Evolutionary conservation across 129 eudicot genomes (phyloP).

Genomic region (Apium graveolens): DNA sequence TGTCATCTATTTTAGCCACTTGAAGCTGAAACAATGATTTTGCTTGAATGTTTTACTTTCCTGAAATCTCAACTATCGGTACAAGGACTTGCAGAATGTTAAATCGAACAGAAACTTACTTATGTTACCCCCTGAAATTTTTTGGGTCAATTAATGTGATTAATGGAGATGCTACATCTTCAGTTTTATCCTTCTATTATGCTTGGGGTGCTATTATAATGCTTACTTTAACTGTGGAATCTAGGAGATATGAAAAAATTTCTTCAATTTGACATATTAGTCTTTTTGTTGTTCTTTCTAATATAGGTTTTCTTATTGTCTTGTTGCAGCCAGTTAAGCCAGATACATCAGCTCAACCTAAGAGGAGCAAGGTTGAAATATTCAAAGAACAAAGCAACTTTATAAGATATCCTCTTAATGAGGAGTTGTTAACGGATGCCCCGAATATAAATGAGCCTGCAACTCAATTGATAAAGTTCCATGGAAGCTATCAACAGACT

Average conservation of each 20-base stretch:
- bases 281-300: not conserved
- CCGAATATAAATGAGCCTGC: constrained; percentile 91
- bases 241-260: not conserved
- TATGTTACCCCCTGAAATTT: not conserved
- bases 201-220: not conserved
- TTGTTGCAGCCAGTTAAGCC: constrained; percentile 76
- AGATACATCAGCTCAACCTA: constrained; percentile 54
- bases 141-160: not conserved
- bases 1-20: not conserved
- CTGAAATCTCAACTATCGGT: not conserved
- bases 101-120: not conserved
- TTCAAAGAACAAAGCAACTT: constrained; percentile 89
- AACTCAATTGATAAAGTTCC: constrained; percentile 91
- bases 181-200: not conserved
- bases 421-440: constrained; percentile 79
- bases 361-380: constrained; percentile 95
- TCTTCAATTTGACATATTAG: not conserved
- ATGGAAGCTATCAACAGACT: constrained; percentile 94
- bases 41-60: not conserved
- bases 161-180: not conserved
- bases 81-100: not conserved
- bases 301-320: not conserved
- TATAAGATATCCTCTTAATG: constrained; percentile 93
- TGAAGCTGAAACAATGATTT: not conserved
- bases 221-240: not conserved